A percentile compares a stretch with the other conserved stretches of the same genome.
Evolutionary conservation across 306 rosid genomes (phyloP).

Genomic region (Inga oerstediana): DNA sequence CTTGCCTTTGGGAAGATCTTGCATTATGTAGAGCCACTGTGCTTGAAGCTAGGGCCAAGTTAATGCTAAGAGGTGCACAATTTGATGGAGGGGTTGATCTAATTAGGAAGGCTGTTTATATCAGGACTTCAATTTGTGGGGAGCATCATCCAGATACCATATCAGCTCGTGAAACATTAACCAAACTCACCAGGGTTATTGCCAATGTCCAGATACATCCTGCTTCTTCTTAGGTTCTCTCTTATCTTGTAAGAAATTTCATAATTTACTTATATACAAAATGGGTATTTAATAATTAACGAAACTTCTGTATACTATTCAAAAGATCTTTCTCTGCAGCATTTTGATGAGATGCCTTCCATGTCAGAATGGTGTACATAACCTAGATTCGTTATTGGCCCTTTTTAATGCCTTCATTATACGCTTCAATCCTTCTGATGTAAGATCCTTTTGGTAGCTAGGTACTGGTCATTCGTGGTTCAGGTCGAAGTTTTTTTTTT

Average conservation of each 20-base stretch:
- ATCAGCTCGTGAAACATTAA: slow-evolving; percentile 78
- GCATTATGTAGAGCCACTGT: slow-evolving; percentile 85
- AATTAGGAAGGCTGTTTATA: slow-evolving; percentile 81
- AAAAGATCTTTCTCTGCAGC: slow-evolving; percentile 37
- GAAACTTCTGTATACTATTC: slow-evolving; percentile 58
- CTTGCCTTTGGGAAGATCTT: slow-evolving; percentile 89
- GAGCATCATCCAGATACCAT: slow-evolving; percentile 83
- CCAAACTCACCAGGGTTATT: slow-evolving; percentile 79
- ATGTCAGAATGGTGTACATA: slow-evolving; percentile 8
- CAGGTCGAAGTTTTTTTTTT: background rate
- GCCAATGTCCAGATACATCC: slow-evolving; percentile 67
- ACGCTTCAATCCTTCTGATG: background rate
- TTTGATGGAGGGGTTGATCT: slow-evolving; percentile 83
- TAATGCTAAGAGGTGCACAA: slow-evolving; percentile 89
- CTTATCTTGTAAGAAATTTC: slow-evolving; percentile 51
- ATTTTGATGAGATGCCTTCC: slow-evolving; percentile 29
- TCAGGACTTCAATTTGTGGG: slow-evolving; percentile 83
- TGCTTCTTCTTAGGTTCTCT: slow-evolving; percentile 54
- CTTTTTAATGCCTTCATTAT: background rate
- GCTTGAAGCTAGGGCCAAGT: slow-evolving; percentile 82
- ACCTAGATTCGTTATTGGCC: background rate
- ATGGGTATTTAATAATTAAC: slow-evolving; percentile 43
- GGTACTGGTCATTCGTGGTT: background rate
- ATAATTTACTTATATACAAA: slow-evolving; percentile 47
- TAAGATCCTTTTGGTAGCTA: background rate